A percentile compares a stretch with the other conserved stretches of the same genome.
These are phyloP conservation scores for Neofusicoccum laricinum DNA, from an alignment of 2,329 filamentous ascomycete species.

Conservation along the genomic window DNA sequence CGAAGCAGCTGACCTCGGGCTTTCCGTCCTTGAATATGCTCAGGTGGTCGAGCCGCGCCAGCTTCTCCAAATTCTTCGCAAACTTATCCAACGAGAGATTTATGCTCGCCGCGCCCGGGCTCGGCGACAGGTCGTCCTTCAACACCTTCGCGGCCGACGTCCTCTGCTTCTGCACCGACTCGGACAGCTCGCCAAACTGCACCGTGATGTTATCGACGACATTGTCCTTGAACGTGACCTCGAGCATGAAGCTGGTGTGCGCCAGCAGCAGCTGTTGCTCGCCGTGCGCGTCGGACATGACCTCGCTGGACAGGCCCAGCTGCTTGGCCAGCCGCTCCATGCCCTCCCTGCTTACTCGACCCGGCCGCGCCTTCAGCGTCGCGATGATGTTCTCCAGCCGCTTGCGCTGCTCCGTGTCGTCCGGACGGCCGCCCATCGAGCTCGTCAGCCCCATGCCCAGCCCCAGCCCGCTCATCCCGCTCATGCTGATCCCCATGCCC, in stretches of 20 bases:
- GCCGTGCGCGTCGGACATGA: constrained; percentile 23
- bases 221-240: constrained; percentile 17
- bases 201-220: constrained; percentile 9
- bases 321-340: constrained; percentile 68
- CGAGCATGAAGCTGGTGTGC: constrained; percentile 36
- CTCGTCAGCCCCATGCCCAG: constrained; percentile 29
- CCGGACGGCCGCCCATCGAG: constrained; percentile 39
- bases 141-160: constrained; percentile 45
- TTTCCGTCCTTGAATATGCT: constrained; percentile 41
- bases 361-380: constrained; percentile 65
- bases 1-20: constrained; percentile 70
- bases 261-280: constrained; percentile 34
- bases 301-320: constrained; percentile 56
- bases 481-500: constrained; percentile 40
- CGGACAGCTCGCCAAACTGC: constrained; percentile 20
- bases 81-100: constrained; percentile 71
- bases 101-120: constrained; percentile 59
- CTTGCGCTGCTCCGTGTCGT: constrained; percentile 52
- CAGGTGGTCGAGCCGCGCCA: constrained; percentile 69
- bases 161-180: constrained; percentile 8
- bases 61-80: constrained; percentile 65
- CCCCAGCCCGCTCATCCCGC: constrained; percentile 40
- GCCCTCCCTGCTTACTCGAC: constrained; percentile 69
- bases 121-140: constrained; percentile 60
- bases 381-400: constrained; percentile 62